Evolutionary conservation across 2,329 filamentous ascomycete species (phyloP).

Genomic region (Zymoseptoria passerinii): DNA sequence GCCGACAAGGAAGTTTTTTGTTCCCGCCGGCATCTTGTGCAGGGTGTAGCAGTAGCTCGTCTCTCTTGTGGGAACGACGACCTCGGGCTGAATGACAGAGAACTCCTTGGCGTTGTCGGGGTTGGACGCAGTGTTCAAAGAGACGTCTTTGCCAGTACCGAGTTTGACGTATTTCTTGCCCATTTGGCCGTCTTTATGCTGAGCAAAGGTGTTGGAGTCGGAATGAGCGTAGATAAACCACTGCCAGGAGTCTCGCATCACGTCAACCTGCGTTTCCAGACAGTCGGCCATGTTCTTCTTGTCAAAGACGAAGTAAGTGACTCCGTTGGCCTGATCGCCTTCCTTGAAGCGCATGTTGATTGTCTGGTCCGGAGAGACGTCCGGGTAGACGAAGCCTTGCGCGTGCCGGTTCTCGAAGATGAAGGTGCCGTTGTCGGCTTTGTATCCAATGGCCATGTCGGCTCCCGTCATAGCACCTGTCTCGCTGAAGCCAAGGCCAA

Average conservation of each 20-base stretch:
- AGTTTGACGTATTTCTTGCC: constrained; percentile 16
- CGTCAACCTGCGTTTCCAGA: constrained; percentile 7
- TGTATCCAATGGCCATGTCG: constrained; percentile 15
- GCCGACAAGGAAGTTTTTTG: constrained; percentile 11
- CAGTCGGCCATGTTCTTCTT: constrained; percentile 15
- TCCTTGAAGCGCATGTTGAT: constrained; percentile 14
- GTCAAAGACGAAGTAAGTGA: constrained; percentile 15
- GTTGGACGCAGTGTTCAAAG: constrained; percentile 5
- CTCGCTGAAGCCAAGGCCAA: constrained; percentile 16
- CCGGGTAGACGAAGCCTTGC: constrained; percentile 10
- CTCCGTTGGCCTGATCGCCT: constrained; percentile 9
- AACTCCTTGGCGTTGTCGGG: constrained; percentile 9
- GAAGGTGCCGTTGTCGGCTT: constrained; percentile 7
- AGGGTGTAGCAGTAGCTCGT: constrained; percentile 16
- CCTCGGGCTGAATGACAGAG: constrained; percentile 9
- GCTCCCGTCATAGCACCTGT: constrained; percentile 17
- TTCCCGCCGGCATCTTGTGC: constrained; percentile 13
- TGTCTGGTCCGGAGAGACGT: constrained; percentile 12
- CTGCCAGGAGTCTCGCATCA: constrained; percentile 9
- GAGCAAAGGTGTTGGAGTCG: constrained; percentile 11
- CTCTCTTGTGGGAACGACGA: constrained; percentile 8
- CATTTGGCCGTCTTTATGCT: constrained; percentile 10
- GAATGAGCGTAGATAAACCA: constrained; percentile 17
- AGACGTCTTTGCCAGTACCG: constrained; percentile 10
- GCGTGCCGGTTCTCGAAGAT: constrained; percentile 14